A percentile compares a stretch with the other conserved stretches of the same genome.
Conservation (phyloP, 441 rosid species). For the Biscutella laevigata region DNA sequence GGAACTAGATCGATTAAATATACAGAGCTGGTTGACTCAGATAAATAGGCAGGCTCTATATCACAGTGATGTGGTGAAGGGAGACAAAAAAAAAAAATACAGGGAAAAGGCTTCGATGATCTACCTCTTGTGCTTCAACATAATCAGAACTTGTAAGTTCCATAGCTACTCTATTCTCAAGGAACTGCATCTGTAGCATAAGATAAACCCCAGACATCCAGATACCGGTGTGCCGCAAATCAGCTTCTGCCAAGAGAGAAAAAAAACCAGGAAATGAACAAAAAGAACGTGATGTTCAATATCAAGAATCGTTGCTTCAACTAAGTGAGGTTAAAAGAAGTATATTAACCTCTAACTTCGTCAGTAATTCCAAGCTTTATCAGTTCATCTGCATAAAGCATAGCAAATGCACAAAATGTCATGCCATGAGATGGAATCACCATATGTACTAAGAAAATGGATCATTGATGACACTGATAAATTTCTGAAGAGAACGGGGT, state of each 20-base stretch:
- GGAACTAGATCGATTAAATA: not conserved
- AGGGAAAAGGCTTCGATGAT: slow-evolving; percentile 9
- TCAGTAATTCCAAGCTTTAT: slow-evolving; percentile 77
- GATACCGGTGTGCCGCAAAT: slow-evolving; percentile 79
- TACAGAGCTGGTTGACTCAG: not conserved
- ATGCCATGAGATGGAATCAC: slow-evolving; percentile 6
- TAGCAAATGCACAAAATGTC: slow-evolving; percentile 11
- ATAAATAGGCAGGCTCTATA: not conserved
- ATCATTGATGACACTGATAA: not conserved
- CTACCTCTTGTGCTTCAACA: slow-evolving; percentile 84
- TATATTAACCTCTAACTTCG: slow-evolving; percentile 52
- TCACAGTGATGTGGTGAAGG: not conserved
- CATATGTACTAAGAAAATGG: not conserved
- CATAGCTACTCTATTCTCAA: slow-evolving; percentile 88
- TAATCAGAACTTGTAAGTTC: slow-evolving; percentile 94
- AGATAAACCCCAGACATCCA: slow-evolving; percentile 96
- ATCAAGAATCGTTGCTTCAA: slow-evolving; percentile 7
- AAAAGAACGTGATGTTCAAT: slow-evolving; percentile 8
- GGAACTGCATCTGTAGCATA: slow-evolving; percentile 86
- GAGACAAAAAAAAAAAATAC: not conserved
- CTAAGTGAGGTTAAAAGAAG: slow-evolving; percentile 6
- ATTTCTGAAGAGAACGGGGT: not conserved
- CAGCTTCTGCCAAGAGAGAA: slow-evolving; percentile 54
- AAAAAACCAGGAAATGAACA: slow-evolving; percentile 18
- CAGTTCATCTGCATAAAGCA: slow-evolving; percentile 62